phyloP scores from a whole-genome alignment of 805 yeast genomes.

The Candida suzukii region DNA sequence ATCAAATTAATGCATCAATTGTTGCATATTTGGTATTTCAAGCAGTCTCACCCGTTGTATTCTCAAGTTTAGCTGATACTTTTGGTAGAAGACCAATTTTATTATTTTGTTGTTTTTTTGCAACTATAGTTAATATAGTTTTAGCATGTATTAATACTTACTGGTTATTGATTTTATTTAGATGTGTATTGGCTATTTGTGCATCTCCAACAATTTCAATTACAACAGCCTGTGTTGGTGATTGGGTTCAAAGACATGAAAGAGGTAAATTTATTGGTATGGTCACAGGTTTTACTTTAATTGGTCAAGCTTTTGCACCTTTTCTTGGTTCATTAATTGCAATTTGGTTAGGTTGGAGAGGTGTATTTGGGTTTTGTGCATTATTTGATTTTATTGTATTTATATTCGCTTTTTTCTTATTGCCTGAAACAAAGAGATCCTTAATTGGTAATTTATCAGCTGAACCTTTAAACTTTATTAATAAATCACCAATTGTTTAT shows the following conservation, averaged over 20 bases:
- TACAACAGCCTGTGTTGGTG: constrained; percentile 66
- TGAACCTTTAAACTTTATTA: constrained; percentile 35
- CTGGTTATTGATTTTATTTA: constrained; percentile 52
- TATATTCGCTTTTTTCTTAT: constrained; percentile 22
- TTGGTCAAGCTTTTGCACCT: constrained; percentile 78
- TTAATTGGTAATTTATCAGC: constrained; percentile 73
- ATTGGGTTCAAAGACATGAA: constrained; percentile 53
- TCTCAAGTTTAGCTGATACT: constrained; percentile 62
- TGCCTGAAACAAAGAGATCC: constrained; percentile 76
- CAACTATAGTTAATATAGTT: constrained; percentile 57
- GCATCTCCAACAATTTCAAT: constrained; percentile 72
- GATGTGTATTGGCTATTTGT: constrained; percentile 72
- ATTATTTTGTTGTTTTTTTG: constrained; percentile 45
- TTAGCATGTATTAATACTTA: constrained; percentile 52
- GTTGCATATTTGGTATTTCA: constrained; percentile 73
- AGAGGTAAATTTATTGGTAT: constrained; percentile 70
- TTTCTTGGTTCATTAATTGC: constrained; percentile 53
- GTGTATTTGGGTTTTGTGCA: constrained; percentile 70
- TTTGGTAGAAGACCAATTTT: constrained; percentile 69
- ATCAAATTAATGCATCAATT: constrained; percentile 60
- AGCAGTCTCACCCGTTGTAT: constrained; percentile 66
- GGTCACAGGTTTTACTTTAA: constrained; percentile 53
- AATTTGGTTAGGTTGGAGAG: constrained; percentile 60
- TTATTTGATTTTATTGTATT: constrained; percentile 50
- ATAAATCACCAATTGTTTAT: constrained; percentile 35